These are phyloP conservation scores for Ceratocystis cacaofunesta DNA, from an alignment of 2,329 filamentous ascomycete genomes.

Conservation along the genomic window DNA sequence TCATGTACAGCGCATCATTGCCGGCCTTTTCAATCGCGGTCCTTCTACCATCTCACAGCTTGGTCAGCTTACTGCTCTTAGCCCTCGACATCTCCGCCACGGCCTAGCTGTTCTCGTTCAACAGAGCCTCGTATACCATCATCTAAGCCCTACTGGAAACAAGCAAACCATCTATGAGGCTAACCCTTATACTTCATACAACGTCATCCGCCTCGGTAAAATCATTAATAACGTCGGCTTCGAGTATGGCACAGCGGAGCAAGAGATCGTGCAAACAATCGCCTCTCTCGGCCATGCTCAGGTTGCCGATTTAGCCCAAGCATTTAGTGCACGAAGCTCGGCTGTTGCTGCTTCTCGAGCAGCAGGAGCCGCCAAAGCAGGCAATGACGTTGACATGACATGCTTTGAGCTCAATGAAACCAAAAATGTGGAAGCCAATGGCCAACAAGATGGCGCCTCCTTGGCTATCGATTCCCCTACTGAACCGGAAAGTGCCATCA, in stretches of 20 bases:
- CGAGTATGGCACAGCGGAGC: slow-evolving; percentile 59
- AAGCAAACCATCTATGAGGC: slow-evolving; percentile 66
- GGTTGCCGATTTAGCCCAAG: slow-evolving; percentile 52
- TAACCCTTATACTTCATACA: slow-evolving; percentile 66
- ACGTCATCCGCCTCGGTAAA: slow-evolving; percentile 65
- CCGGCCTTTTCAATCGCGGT: slow-evolving; percentile 61
- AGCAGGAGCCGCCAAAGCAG: slow-evolving; percentile 19
- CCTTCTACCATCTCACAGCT: slow-evolving; percentile 58
- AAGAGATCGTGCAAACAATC: slow-evolving; percentile 59
- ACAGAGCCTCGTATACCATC: slow-evolving; percentile 69
- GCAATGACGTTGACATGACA: slow-evolving; percentile 18
- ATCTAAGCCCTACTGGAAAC: slow-evolving; percentile 42
- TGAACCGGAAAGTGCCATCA: slow-evolving; percentile 25
- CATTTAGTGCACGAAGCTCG: slow-evolving; percentile 33
- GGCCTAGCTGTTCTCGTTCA: slow-evolving; percentile 76
- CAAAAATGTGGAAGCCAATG: slow-evolving; percentile 23
- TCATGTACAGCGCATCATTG: slow-evolving; percentile 59
- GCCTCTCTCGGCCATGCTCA: slow-evolving; percentile 64
- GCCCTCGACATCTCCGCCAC: slow-evolving; percentile 60
- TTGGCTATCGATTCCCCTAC: neutral
- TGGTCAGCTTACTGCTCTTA: slow-evolving; percentile 55
- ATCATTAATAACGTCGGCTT: slow-evolving; percentile 61
- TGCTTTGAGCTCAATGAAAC: slow-evolving; percentile 12
- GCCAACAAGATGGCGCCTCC: slow-evolving; percentile 19
- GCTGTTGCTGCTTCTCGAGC: slow-evolving; percentile 18